Conservation (phyloP, 257 asterid genomes). For the Fraxinus pennsylvanica region DNA sequence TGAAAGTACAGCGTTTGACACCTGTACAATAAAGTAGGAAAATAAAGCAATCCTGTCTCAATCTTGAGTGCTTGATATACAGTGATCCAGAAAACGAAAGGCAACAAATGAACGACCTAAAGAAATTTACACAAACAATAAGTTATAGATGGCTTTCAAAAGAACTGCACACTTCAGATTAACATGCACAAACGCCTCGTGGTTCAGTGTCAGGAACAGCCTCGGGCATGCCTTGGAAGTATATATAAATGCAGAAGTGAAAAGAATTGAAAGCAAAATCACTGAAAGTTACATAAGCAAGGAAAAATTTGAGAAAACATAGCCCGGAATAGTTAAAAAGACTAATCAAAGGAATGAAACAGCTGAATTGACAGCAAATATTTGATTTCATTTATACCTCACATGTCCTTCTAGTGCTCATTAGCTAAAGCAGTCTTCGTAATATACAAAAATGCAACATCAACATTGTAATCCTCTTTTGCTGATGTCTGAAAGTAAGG, state of each 20-base stretch:
- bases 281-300: neutral
- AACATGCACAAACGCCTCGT: conserved; percentile 90
- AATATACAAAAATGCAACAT: conserved; percentile 80
- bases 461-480: conserved; percentile 91
- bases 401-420: conserved; percentile 93
- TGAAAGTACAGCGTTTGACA: conserved; percentile 6
- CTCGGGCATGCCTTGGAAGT: conserved; percentile 86
- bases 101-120: conserved; percentile 34
- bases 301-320: neutral
- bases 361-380: neutral
- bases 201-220: conserved; percentile 74
- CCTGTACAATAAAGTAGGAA: conserved; percentile 15
- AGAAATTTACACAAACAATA: conserved; percentile 20
- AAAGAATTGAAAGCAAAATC: conserved; percentile 8
- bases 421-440: conserved; percentile 93
- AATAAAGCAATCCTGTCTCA: neutral
- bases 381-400: conserved; percentile 34
- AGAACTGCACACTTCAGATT: conserved; percentile 30
- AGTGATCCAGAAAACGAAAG: conserved; percentile 36
- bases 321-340: neutral
- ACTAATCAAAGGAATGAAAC: neutral
- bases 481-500: conserved; percentile 99
- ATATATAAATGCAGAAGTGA: conserved; percentile 47
- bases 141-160: conserved; percentile 23
- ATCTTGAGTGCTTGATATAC: conserved; percentile 31